phyloP scores from a whole-genome alignment of 306 rosid genomes.

The Quercus variabilis region DNA sequence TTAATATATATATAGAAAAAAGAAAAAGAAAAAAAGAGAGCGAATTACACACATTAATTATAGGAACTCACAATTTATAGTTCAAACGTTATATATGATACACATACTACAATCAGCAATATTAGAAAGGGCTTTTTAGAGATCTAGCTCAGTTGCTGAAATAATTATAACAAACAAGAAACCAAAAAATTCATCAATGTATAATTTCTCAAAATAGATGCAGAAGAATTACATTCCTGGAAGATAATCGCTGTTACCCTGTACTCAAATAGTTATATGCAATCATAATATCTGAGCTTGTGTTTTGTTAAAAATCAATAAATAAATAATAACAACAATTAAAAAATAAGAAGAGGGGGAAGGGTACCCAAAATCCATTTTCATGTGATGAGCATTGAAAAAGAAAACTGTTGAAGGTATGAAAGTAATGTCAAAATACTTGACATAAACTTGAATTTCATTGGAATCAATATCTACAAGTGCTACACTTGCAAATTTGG shows the following conservation, averaged over 20 bases:
- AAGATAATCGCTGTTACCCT: constrained; percentile 54
- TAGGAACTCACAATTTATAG: background rate
- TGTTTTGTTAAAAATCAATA: too few species aligned
- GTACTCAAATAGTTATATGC: constrained; percentile 69
- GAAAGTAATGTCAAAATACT: constrained; percentile 70
- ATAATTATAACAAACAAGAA: background rate
- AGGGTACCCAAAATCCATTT: constrained; percentile 82
- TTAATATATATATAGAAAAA: background rate
- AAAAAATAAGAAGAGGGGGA: too few species aligned
- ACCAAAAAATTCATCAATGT: background rate
- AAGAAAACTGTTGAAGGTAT: constrained; percentile 77
- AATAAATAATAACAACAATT: too few species aligned
- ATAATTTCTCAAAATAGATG: constrained; percentile 24
- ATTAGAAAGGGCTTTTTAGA: background rate
- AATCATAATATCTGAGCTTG: constrained; percentile 18
- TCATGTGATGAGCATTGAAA: constrained; percentile 97
- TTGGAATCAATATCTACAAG: constrained; percentile 69
- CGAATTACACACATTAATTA: background rate
- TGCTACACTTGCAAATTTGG: constrained; percentile 74
- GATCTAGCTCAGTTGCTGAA: background rate
- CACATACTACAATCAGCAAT: background rate
- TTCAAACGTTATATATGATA: background rate
- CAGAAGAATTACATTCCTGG: too few species aligned
- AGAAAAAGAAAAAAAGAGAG: too few species aligned
- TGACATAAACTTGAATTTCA: constrained; percentile 66